A percentile compares a stretch with the other conserved stretches of the same genome.
Conservation (phyloP, 2,329 filamentous ascomycete genomes). For the Eurotiales sp. region DNA sequence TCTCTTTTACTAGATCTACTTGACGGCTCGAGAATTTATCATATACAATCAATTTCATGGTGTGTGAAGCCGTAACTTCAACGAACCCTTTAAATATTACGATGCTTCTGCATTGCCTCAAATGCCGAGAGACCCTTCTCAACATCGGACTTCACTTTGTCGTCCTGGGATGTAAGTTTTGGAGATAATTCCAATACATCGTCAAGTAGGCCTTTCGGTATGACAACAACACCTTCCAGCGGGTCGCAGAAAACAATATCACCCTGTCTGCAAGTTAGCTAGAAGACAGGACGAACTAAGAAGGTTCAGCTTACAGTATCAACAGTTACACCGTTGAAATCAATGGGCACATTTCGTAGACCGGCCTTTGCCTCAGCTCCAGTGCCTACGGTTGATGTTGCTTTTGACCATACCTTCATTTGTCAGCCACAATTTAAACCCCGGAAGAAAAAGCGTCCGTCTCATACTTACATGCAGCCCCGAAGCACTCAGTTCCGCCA, state of each 20-base stretch:
- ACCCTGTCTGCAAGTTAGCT: slow-evolving; percentile 36
- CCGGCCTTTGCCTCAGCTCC: slow-evolving; percentile 43
- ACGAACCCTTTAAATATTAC: slow-evolving; percentile 20
- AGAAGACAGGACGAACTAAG: neutral
- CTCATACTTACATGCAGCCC: slow-evolving; percentile 24
- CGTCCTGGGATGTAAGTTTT: slow-evolving; percentile 50
- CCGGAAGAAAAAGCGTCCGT: neutral
- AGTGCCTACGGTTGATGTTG: slow-evolving; percentile 43
- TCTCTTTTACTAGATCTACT: neutral
- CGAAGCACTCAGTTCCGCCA: slow-evolving; percentile 56
- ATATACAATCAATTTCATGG: neutral
- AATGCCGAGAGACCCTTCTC: slow-evolving; percentile 57
- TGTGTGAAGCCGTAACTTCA: neutral
- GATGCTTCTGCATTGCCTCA: slow-evolving; percentile 63
- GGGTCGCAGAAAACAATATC: slow-evolving; percentile 69
- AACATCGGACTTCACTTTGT: slow-evolving; percentile 64
- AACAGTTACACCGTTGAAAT: slow-evolving; percentile 39
- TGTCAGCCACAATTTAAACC: neutral
- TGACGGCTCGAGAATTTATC: neutral
- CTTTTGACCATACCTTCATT: slow-evolving; percentile 40
- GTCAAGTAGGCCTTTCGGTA: slow-evolving; percentile 59
- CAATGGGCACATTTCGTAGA: slow-evolving; percentile 38
- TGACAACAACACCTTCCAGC: slow-evolving; percentile 65
- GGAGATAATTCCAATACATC: slow-evolving; percentile 61
- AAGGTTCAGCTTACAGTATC: slow-evolving; percentile 31